Conservation (phyloP, 2,329 filamentous ascomycete species). For the Diaporthe sp. region DNA sequence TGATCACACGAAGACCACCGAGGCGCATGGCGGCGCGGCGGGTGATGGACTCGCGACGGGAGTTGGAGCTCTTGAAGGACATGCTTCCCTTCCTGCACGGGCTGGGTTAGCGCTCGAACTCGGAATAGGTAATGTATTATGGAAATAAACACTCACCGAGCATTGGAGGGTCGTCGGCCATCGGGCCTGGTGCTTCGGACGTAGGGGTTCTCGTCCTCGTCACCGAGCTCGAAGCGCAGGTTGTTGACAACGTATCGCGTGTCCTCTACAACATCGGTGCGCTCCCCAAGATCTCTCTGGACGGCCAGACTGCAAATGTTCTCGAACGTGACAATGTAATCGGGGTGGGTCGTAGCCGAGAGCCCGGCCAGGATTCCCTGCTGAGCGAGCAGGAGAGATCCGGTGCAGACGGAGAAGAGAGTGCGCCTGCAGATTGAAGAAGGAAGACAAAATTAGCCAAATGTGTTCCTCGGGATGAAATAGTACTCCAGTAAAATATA, state of each 20-base stretch:
- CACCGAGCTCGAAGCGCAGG: constrained; percentile 85
- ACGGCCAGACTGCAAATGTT: constrained; percentile 83
- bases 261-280: constrained; percentile 86
- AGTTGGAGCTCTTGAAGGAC: constrained; percentile 81
- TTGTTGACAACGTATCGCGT: constrained; percentile 91
- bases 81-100: constrained; percentile 82
- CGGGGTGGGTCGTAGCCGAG: constrained; percentile 85
- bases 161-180: constrained; percentile 72
- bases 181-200: constrained; percentile 79
- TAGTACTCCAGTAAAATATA: not conserved
- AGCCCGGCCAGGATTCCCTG: constrained; percentile 84
- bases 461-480: not conserved
- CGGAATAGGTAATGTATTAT: too few relatives aligned
- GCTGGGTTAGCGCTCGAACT: constrained; percentile 11
- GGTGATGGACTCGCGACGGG: constrained; percentile 83
- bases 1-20: constrained; percentile 80
- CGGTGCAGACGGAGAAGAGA: constrained; percentile 84
- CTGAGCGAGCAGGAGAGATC: constrained; percentile 81
- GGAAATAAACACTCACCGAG: constrained; percentile 62
- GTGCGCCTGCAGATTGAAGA: constrained; percentile 65
- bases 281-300: constrained; percentile 77
- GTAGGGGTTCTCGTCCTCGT: constrained; percentile 87
- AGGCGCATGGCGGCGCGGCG: constrained; percentile 83
- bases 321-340: constrained; percentile 85
- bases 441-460: constrained; percentile 9